phyloP scores from a whole-genome alignment of 139 green algal genomes.

The Mychonastes homosphaera region DNA sequence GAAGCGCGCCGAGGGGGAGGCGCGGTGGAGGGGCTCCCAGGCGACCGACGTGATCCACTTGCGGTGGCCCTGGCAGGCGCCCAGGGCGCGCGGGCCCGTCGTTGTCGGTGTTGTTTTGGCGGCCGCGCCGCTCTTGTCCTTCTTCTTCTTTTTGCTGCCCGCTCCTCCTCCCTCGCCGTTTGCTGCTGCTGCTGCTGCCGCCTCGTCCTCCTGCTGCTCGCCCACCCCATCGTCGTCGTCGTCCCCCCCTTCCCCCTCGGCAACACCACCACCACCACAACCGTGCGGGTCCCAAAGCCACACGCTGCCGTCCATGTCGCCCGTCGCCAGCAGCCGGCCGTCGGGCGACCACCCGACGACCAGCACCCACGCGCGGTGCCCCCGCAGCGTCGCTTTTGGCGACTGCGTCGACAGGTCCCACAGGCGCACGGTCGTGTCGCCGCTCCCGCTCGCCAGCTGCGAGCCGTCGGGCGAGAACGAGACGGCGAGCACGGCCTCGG shows the following conservation, averaged over 20 bases:
- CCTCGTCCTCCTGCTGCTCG: too few relatives aligned
- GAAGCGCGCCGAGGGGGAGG: constrained; percentile 59
- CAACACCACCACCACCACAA: too few relatives aligned
- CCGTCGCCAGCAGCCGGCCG: constrained; percentile 55
- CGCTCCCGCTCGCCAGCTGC: constrained; percentile 71
- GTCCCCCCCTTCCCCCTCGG: too few relatives aligned
- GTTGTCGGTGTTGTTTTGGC: too few relatives aligned
- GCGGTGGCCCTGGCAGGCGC: constrained; percentile 73
- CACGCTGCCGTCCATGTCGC: constrained; percentile 75
- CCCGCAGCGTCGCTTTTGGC: constrained; percentile 34
- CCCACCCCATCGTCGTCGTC: too few relatives aligned
- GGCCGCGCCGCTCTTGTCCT: too few relatives aligned
- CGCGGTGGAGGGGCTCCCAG: constrained; percentile 89
- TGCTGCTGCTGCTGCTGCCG: too few relatives aligned
- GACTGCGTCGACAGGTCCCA: constrained; percentile 90
- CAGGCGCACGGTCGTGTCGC: constrained; percentile 86
- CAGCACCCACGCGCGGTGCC: constrained; percentile 88
- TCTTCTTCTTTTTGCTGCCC: too few relatives aligned
- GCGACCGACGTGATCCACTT: constrained; percentile 86
- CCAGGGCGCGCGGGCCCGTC: too few relatives aligned
- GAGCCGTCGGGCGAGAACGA: constrained; percentile 85
- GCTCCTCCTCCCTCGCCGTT: too few relatives aligned
- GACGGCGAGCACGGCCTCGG: constrained; percentile 82
- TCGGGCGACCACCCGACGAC: constrained; percentile 87
- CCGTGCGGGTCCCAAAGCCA: constrained; percentile 78